Evolutionary conservation across 2,329 filamentous ascomycete species (phyloP), one percentile per base, ranked within the genome.

Genomic region (Coniochaeta ligniaria): DNA sequence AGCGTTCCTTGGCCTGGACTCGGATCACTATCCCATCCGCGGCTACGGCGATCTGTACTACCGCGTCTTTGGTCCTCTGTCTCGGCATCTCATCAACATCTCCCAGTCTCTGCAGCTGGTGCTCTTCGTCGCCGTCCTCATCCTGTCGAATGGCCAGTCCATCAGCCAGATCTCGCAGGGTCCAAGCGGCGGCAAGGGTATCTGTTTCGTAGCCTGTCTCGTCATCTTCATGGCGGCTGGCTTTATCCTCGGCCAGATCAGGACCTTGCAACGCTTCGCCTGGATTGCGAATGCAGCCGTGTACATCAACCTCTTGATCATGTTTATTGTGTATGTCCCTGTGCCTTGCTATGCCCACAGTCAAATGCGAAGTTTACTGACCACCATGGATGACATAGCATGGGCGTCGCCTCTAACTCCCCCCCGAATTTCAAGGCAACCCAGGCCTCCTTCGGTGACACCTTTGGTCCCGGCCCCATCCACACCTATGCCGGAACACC

Each of bases 201-300:
- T 84, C 12, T 85, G 82, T 72, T 85, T 80, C 68, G 74, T 78
- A 45, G 76, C 79, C 9, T 83, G 81, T 64, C 75, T 78, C 14
- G 66, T 83, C 22, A 72, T 85, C 17, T 83, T 80, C 65, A 76
- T 77, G 57, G 65, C 78, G 12, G 74, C 73, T 7, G 83, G 83
- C 17, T 81, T 84, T 61, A 31, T 83, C 11, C 63, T 84, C 3
- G 80, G 80, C 3, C 83, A 85, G 64, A 80, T 86, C 54, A 76
- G 83, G 7, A 84, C 81, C 0, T 72, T 86, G 36, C 77, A 82
- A 65, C 71, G 74, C 11, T 81, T 82, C 58, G 79, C 80, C 5
- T 84, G 80, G 78, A 68, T 86, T 0, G 81, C 83, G 16, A 85
- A 83, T 63, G 65, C 79, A 17, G 77, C 81, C 1, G 78, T 86